These are phyloP conservation scores for Phialophora chinensis DNA, from an alignment of 2,329 filamentous ascomycete genomes.

Conservation along the genomic window DNA sequence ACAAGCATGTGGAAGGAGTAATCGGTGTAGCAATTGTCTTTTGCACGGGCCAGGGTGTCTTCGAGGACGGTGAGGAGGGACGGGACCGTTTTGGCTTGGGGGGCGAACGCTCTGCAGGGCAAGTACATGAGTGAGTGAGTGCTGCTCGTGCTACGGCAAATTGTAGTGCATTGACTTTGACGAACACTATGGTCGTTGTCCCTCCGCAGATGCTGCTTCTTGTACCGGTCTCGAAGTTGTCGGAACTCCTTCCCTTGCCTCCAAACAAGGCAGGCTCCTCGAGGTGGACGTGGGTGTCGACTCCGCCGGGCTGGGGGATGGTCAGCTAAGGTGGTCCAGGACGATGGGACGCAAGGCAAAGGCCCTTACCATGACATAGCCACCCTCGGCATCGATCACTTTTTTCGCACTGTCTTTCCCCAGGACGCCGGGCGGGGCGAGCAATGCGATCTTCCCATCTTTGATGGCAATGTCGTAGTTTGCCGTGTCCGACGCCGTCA, in stretches of 20 bases:
- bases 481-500: constrained; percentile 52
- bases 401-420: constrained; percentile 40
- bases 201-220: constrained; percentile 56
- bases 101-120: constrained; percentile 50
- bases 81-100: constrained; percentile 53
- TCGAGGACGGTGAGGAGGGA: constrained; percentile 52
- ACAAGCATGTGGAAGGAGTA: constrained; percentile 61
- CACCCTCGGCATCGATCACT: constrained; percentile 53
- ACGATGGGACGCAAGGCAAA: not conserved
- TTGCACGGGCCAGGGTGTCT: constrained; percentile 52
- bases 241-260: constrained; percentile 51
- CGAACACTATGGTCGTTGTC: constrained; percentile 54
- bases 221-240: constrained; percentile 53
- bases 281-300: constrained; percentile 57
- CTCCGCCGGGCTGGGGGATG: constrained; percentile 48
- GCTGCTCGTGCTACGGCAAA: not conserved
- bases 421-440: constrained; percentile 50
- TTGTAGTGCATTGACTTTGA: not conserved
- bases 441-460: constrained; percentile 51
- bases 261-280: constrained; percentile 55
- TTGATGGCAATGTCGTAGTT: constrained; percentile 52
- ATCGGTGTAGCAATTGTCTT: constrained; percentile 55
- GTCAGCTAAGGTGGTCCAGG: not conserved
- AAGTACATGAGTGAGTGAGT: not conserved
- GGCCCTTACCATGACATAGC: constrained; percentile 47